Percentiles rank a stretch among this genome's conserved stretches.
Conservation (phyloP, 2,329 filamentous ascomycete species). For the Trichoderma sp. region DNA sequence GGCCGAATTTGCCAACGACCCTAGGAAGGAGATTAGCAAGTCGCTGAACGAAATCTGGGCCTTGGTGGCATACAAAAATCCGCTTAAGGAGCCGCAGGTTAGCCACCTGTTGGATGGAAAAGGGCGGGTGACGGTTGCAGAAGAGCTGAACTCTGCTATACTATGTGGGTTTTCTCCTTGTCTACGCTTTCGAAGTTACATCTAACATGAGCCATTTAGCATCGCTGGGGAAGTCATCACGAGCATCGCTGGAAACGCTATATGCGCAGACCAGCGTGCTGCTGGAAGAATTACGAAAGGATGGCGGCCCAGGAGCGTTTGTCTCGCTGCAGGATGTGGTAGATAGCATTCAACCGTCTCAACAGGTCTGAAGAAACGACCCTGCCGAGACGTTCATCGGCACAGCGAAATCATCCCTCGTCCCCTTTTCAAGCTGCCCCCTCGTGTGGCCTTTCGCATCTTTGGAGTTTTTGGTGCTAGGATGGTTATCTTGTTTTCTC, state of each 20-base stretch:
- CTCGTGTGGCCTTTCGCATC: background rate
- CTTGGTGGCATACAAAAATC: conserved; percentile 81
- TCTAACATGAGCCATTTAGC: conserved; percentile 50
- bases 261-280: conserved; percentile 84
- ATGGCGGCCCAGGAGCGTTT: conserved; percentile 79
- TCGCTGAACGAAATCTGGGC: conserved; percentile 83
- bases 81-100: conserved; percentile 69
- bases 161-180: conserved; percentile 60
- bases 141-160: conserved; percentile 92
- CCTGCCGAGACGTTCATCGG: background rate
- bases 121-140: conserved; percentile 76
- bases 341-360: conserved; percentile 44
- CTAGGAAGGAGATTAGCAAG: conserved; percentile 66
- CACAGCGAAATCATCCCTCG: background rate
- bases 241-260: conserved; percentile 78
- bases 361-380: conserved; percentile 25
- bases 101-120: conserved; percentile 73
- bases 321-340: conserved; percentile 60
- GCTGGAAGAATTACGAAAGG: conserved; percentile 75
- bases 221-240: conserved; percentile 84
- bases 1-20: conserved; percentile 72
- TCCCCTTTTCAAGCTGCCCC: background rate
- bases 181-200: background rate
- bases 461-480: background rate
- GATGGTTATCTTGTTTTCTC: background rate